phyloP scores from a whole-genome alignment of 305 asterid genomes.

The Fraxinus albicans region DNA sequence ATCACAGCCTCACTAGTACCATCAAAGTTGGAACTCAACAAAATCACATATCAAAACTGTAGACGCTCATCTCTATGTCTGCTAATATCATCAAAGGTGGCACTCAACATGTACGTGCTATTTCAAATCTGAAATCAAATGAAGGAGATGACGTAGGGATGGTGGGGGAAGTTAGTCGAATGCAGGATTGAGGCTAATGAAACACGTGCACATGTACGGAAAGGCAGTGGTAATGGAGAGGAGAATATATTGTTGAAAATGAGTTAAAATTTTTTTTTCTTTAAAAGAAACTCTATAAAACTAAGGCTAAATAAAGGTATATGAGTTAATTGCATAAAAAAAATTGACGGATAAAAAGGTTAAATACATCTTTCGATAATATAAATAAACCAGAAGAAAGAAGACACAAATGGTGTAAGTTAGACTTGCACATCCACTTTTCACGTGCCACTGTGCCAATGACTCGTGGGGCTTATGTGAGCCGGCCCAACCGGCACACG shows the following conservation, averaged over 20 bases:
- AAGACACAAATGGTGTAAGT: slow-evolving; percentile 26
- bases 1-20: too few relatives aligned
- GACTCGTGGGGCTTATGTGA: slow-evolving; percentile 41
- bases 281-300: not conserved
- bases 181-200: not conserved
- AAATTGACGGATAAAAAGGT: not conserved
- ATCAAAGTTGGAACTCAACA: not conserved
- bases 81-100: too few relatives aligned
- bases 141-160: too few relatives aligned
- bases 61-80: too few relatives aligned
- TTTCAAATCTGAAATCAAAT: too few relatives aligned
- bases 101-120: too few relatives aligned
- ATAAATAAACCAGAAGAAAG: not conserved
- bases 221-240: too few relatives aligned
- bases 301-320: not conserved
- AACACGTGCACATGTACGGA: not conserved
- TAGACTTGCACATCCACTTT: slow-evolving; percentile 19
- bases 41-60: too few relatives aligned
- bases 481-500: slow-evolving; percentile 66
- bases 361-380: not conserved
- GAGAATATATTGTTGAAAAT: too few relatives aligned
- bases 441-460: slow-evolving; percentile 39
- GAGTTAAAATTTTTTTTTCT: not conserved
- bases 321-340: not conserved
- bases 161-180: not conserved